Base-by-base conservation (phyloP, 2,329 filamentous ascomycete genomes). In the Scopulariopsis brevicaulis region DNA sequence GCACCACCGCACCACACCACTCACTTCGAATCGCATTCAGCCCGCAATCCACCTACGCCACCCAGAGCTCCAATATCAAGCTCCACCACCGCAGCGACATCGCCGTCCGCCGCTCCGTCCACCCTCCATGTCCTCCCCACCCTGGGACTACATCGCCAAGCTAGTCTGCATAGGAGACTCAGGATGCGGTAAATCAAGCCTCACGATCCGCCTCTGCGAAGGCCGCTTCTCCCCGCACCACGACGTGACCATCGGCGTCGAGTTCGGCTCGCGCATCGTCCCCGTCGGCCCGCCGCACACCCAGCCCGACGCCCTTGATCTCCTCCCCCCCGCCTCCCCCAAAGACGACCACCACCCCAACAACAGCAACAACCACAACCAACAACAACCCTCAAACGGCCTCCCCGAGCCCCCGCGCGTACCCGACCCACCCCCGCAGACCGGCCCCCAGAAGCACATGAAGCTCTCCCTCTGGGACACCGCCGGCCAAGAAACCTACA, bases 91-190 rank as follows among this genome's bases (percentile, higher is more conserved):
- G n/a, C 24, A 50, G 7, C 20, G 46, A 22, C 20, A 43, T 24
- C 34, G 5, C 20, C 35, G 53, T 8, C 12, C 35, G 43, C 43
- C 55, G 18, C 40, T 7, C 40, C 60, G 57, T 63, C 53, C 8
- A 28, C 54, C 18, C 37, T 22, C 65, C 69, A 84, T 84, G 81
- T 79, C 80, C 68, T 71, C 75, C 62, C 81, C 85, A 67, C 87
- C 90, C 73, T 97, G 93, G 93, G 91, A 97, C 77, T 97, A 95
- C 78, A 99, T 97, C 70, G 92, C 93, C 72, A 99, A 99, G 75
- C 89, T 99, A 66, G 93, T 97, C 69, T 96, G 90, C 76, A 91
- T 99, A 68, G 94, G 94, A 71, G 94, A 97, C 77, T 94, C 89
- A 53, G 94, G 92, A 70, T 96, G 90, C 69, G 94, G 94, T 68